Evolutionary conservation across 495 filamentous ascomycete genomes (phyloP).

Genomic region (Opeltia flavorubescens): DNA sequence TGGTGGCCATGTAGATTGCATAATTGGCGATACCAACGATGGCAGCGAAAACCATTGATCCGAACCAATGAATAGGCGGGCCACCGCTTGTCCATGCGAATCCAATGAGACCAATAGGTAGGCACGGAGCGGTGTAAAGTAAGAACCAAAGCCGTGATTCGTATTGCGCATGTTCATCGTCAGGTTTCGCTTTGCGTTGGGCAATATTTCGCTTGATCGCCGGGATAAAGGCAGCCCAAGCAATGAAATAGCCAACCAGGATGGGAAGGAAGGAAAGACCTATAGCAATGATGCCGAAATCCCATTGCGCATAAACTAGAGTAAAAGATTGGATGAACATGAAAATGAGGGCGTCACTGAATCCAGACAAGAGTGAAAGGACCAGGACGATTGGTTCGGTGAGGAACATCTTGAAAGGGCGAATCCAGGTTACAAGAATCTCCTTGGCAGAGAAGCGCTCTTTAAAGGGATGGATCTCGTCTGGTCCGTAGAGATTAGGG

Average conservation of each 20-base stretch:
- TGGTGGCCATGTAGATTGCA: slow-evolving; percentile 60
- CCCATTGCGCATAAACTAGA: slow-evolving; percentile 46
- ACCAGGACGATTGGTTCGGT: slow-evolving; percentile 48
- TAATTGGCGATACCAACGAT: slow-evolving; percentile 59
- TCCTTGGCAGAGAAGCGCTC: slow-evolving; percentile 45
- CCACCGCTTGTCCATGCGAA: slow-evolving; percentile 51
- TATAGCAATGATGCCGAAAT: slow-evolving; percentile 33
- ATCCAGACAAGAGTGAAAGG: slow-evolving; percentile 43
- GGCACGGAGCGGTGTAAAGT: slow-evolving; percentile 39
- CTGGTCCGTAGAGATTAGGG: slow-evolving; percentile 47
- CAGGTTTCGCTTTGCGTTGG: slow-evolving; percentile 32
- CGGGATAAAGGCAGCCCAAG: slow-evolving; percentile 38
- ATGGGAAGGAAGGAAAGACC: slow-evolving; percentile 46
- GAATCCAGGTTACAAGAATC: slow-evolving; percentile 38
- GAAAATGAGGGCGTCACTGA: slow-evolving; percentile 50
- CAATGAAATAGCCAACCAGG: slow-evolving; percentile 45
- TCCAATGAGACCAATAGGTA: slow-evolving; percentile 46
- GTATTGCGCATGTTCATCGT: slow-evolving; percentile 41
- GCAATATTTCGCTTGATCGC: slow-evolving; percentile 37
- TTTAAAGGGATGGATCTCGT: slow-evolving; percentile 42
- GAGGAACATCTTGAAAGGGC: slow-evolving; percentile 49
- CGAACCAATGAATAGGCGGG: slow-evolving; percentile 48
- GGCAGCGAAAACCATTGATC: slow-evolving; percentile 45
- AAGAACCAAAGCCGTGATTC: slow-evolving; percentile 49
- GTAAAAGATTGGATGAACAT: slow-evolving; percentile 51